Percentiles rank a stretch among this genome's conserved stretches.
Evolutionary conservation across 208 protist species (phyloP).

Genomic region (Wallacemonas sp.): DNA sequence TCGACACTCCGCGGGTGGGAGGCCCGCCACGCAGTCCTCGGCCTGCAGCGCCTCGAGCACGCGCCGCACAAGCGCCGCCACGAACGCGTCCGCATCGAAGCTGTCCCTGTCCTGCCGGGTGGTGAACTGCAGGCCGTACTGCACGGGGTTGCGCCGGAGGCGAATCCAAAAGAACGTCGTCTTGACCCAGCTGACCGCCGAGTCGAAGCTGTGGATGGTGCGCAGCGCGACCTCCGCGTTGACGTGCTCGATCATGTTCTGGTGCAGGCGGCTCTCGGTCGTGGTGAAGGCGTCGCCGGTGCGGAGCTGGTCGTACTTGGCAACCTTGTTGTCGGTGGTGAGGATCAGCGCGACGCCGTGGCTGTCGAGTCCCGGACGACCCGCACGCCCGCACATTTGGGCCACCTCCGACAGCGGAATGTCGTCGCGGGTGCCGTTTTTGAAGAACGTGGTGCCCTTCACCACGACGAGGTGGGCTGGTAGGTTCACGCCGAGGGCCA

Average conservation of each 20-base stretch:
- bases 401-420: constrained; percentile 97
- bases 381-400: constrained; percentile 98
- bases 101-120: constrained; percentile 39
- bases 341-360: constrained; percentile 90
- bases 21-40: constrained; percentile 52
- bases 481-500: constrained; percentile 94
- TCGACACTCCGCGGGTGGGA: background rate
- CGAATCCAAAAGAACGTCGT: constrained; percentile 93
- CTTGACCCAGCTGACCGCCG: constrained; percentile 84
- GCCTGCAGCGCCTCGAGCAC: constrained; percentile 58
- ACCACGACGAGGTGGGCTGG: constrained; percentile 93
- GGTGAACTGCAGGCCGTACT: constrained; percentile 77
- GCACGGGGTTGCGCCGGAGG: constrained; percentile 53
- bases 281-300: constrained; percentile 45
- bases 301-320: constrained; percentile 62
- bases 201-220: constrained; percentile 78
- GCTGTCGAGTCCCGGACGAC: constrained; percentile 84
- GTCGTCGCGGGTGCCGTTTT: constrained; percentile 93
- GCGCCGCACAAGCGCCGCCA: constrained; percentile 62
- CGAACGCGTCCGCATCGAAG: constrained; percentile 61
- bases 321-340: constrained; percentile 64
- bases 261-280: constrained; percentile 85
- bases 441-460: constrained; percentile 99
- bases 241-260: constrained; percentile 92
- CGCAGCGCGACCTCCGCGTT: constrained; percentile 93